A percentile compares a stretch with the other conserved stretches of the same genome.
Evolutionary conservation across 106 monocot genomes (phyloP).

Genomic region (Cymbidium sinense): DNA sequence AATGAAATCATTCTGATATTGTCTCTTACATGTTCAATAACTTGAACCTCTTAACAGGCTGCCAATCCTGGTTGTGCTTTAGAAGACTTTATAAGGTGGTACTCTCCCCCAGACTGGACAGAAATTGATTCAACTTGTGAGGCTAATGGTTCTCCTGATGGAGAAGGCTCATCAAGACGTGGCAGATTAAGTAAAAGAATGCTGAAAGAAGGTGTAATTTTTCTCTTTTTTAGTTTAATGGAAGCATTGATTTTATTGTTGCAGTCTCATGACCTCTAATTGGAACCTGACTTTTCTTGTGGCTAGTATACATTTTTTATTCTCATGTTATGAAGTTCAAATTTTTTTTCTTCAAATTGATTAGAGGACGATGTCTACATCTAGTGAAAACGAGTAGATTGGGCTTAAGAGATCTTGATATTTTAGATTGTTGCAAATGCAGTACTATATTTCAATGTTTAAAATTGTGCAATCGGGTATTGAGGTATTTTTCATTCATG

Average conservation of each 20-base stretch:
- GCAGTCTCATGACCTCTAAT: background rate
- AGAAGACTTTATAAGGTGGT: constrained; percentile 90
- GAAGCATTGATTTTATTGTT: background rate
- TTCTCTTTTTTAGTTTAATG: background rate
- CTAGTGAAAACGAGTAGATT: too few species aligned
- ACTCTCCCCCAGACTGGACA: constrained; percentile 92
- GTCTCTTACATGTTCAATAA: constrained; percentile 5
- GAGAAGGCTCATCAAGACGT: constrained; percentile 57
- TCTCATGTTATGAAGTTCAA: too few species aligned
- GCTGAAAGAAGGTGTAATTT: constrained; percentile 65
- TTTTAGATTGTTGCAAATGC: too few species aligned
- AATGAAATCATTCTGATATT: background rate
- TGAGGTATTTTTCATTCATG: too few species aligned
- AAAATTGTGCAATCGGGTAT: too few species aligned
- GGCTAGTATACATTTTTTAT: background rate
- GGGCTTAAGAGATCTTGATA: too few species aligned
- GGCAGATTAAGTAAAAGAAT: constrained; percentile 77
- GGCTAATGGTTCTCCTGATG: constrained; percentile 18
- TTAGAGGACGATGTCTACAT: too few species aligned
- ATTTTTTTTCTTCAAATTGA: too few species aligned
- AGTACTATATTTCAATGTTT: too few species aligned
- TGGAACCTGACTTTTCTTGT: background rate
- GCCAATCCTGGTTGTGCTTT: constrained; percentile 94
- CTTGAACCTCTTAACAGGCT: constrained; percentile 38
- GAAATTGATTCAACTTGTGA: constrained; percentile 32